Base-by-base conservation (phyloP, 139 green algal genomes). In the Klebsormidium nitens region DNA sequence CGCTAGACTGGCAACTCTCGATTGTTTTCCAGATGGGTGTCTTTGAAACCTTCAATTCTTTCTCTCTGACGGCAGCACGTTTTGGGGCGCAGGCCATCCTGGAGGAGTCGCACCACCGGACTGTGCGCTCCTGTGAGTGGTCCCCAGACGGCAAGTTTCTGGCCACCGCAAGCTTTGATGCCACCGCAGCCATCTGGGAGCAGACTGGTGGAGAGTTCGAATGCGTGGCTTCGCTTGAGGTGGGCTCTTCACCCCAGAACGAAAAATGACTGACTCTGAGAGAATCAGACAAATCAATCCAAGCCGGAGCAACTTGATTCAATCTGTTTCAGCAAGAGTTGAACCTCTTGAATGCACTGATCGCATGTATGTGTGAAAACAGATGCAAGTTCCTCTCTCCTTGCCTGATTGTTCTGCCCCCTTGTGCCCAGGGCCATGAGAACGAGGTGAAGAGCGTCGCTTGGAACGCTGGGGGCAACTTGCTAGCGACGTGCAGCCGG, bases 401-500 rank as follows among this genome's bases (percentile, higher is more conserved):
- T 52, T 14, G 14, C 17, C 17, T 17, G 14, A 14, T 52, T 52
- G 44, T 14, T 52, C 44, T 17, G 14, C 14, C 14, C 47, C 64
- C 44, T 52, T 52, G 44, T 52, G 14, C 44, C 14, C 89, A 97
- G 67, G 93, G 93, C 2, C 93, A 97, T 55, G 93, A 97, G 67
- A 95, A 86, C 57, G 77, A 83, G 66, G 77, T 98, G n/a, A 98
- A 98, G 71, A 82, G 75, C 29, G 89, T 92, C 1, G 88, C 87
- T 1, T 98, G 91, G 90, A 89, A 78, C 52, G 87, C 90, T 1
- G 81, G 75, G 62, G 91, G 83, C 60, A 79, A 44, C 11, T 47
- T 92, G 50, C 64, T 98, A 0, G 92, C 93, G 14, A 97, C 93
- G 1, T 98, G 93, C 75, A 87, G 91, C 29, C 72, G 93, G 0